Base-by-base conservation (phyloP, 495 filamentous ascomycete genomes). In the Lasiosphaeris hirsuta region DNA sequence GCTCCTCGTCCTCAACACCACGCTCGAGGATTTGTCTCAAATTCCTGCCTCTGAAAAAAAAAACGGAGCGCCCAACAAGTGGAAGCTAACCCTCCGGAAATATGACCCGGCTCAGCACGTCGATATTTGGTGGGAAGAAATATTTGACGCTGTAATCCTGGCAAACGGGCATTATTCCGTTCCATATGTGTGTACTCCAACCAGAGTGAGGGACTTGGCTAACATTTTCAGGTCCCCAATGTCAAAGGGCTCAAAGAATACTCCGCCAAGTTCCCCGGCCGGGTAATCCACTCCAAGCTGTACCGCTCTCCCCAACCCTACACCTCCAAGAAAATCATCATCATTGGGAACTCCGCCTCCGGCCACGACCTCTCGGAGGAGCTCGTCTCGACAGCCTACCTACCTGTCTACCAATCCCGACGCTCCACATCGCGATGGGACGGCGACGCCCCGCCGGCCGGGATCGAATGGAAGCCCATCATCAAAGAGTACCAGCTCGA, bases 101-200 rank as follows among this genome's bases (percentile, higher is more conserved):
- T 65, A 77, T 60, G 74, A 78, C 51, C 60, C 70, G 0, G 48
- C 56, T 15, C 69, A 69, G 7, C 51, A 71, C 18, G 66, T 75
- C 9, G 77, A 80, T 59, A 41, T 64, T 8, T 81, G 78, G 77
- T 81, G 76, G 76, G 59, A 74, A 15, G 76, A 80, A 17, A 49
- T 44, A 3, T 81, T 80, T 58, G 77, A 81, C 47, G 77, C 77
- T 3, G 74, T 81, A 1, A 58, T 81, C 10, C 35, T 81, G 14
- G 78, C 75, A 2, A 80, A 75, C 42, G 77, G 78, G 0, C 78
- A 81, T 54, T 81, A 81, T 56, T 76, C 75, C 10, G 72, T 81
- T 9, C 78, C 78, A 13, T 77, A 65, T 55, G 75, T 78, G 71
- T 9, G 72, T 60, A 10, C 23, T n/a, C 46, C 23, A 8, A 8